Evolutionary conservation across 2,329 filamentous ascomycete species (phyloP), one percentile per base, ranked within the genome.

Genomic region (Gyromitra esculenta): DNA sequence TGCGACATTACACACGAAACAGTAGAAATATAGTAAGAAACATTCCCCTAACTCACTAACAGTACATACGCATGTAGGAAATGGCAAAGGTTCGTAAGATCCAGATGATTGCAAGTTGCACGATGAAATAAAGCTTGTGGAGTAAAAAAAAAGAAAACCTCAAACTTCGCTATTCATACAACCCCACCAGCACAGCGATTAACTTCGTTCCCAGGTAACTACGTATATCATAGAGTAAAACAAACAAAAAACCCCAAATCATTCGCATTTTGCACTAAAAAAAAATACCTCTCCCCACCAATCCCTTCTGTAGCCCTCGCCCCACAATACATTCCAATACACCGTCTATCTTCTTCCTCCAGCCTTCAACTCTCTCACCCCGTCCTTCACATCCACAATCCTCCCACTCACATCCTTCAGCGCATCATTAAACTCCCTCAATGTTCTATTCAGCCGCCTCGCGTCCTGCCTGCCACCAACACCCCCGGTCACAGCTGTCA

Each of bases 381-480:
- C 84, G 78, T 87, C 86, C 63, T 85, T 85, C 9, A 84, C 84
- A 77, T 82, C 82, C 5, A 85, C 85, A 70, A 87, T 82, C 75
- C 85, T 84, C 66, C 82, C 83, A 39, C 86, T 86, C 76, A 87
- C 86, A 35, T 85, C 85, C 68, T 86, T 81, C 67, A 87, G 85
- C 45, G 85, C 86, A 54, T 83, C 82, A 80, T 87, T 86, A 37
- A 87, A 86, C 79, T 87, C 86, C 11, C 84, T 84, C 57, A 87
- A 83, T n/a, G 76, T 73, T 15, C 63, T 77, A 60, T 78, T 78
- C 48, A 79, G 31, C 37, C 60, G 75, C 69, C 65, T 78, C 6
- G 77, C 75, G 41, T 78, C 76, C 63, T 80, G 77, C 48, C 76
- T 67, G 15, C 78, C 79, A 0, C 48, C 62, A 2, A 74, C 59